Evolutionary conservation across 2,329 filamentous ascomycete genomes (phyloP), one percentile per base, ranked within the genome.

Genomic region (Hymenoscyphus repandus): DNA sequence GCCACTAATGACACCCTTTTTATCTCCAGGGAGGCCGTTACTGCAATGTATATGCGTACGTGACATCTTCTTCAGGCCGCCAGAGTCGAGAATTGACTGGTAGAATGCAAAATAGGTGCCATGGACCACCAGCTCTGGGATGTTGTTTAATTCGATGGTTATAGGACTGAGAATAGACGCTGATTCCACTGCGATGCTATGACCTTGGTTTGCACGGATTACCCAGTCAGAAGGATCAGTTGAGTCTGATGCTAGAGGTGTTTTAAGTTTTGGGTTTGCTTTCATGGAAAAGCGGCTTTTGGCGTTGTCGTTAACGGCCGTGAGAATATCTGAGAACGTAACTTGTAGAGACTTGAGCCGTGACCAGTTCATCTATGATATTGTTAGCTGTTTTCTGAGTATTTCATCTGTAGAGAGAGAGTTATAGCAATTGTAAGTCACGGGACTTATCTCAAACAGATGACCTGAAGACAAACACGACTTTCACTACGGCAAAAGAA

Each of bases 181-280:
- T n/a, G 82, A 82, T 27, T 88, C 85, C 6, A 83, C 72, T 63
- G 83, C 82, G 65, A 99, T 88, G 62, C 82, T 90, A 73, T 97
- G 93, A 49, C 93, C 93, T 72, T 97, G 93, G 65, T 95, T 96
- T 27, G 93, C 93, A 63, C 93, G 90, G 70, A 99, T 96, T 31
- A 95, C 76, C 73, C 85, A 96, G 67, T 86, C 76, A 0, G 76
- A 68, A 0, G 88, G 77, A 45, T 86, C 73, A 30, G 68, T 66
- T 4, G 64, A 65, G 1, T 59, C 58, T 31, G 49, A 62, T 51
- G 58, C 45, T 9, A 58, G 59, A 18, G 58, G 56, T 9, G 51
- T 20, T 12, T 37, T 22, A n/a, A 63, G 54, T 3, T 57, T 41
- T 12, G 66, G 62, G 55, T 72, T 77, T 41, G 79, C 79, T 47